Evolutionary conservation across 306 rosid genomes (phyloP), one percentile per base, ranked within the genome.

Genomic region (Lathyrus aphaca): DNA sequence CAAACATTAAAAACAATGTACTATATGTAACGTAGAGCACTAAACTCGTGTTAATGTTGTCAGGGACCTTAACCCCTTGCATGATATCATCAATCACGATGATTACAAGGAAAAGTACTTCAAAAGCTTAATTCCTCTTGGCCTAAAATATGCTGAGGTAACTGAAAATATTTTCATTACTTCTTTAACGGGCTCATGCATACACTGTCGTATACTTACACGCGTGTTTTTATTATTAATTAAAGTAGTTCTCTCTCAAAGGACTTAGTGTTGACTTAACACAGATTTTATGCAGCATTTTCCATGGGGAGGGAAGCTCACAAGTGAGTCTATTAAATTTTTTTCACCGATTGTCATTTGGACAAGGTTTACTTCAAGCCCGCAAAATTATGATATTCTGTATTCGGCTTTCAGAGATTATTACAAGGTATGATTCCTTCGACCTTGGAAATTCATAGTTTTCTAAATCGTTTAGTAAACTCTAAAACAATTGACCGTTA

Each of bases 241-340:
- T 64, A 65, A 25, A 55, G 23, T 25, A 48, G 64, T 80, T 72
- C 62, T 72, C 69, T 69, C 85, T 82, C 53, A 73, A 71, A 68
- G 73, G 59, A 42, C 49, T 55, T 69, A 35, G 70, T 79, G 80
- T 74, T 79, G 77, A 84, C 86, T 79, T 81, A 86, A 80, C 82
- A 81, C 79, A 81, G 84, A 86, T 67, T 92, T 86, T 61, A 59
- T 90, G 89, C 98, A 93, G 97, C 91, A 81, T 83, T 87, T 93
- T 83, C 96, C 97, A 48, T 93, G 98, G 94, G 98, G 98, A 74
- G 98, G 98, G 83, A 93, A 88, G 90, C 98, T 93, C 64, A 88
- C 98, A 2, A 73, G 91, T 32, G 94, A 93, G 73, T 93, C 96
- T 23, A 67, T 90, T 71, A 82, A 80, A 5, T 93, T 93, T 49